Base-by-base conservation (phyloP, 768 basidiomycete species). In the Mycena chlorophos region DNA sequence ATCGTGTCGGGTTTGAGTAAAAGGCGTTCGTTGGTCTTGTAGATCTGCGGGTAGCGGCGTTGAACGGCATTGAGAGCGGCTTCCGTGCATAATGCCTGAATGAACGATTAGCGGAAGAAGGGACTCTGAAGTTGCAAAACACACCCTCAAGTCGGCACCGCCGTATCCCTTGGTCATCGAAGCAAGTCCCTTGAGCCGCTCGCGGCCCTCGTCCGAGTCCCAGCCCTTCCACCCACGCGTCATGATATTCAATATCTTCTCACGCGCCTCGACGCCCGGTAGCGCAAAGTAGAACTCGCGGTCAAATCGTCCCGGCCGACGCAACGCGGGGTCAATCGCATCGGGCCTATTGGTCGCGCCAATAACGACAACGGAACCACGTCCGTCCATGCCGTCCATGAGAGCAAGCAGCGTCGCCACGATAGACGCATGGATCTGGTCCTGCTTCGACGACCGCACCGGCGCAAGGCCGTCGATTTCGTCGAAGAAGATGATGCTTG, bases 341-440 rank as follows among this genome's bases (percentile, higher is more conserved):
- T 99, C 97, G 0, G 96, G 96, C 57, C 97, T 72, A 69, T 99
- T 99, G 3, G 97, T 99, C 2, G 97, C 97, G 26, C 97, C 97
- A 63, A 98, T 98, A 27, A 99, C 93, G 25, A 98, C 83, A 17
- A 99, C 96, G 70, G 98, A 94, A 1, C 94, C 95, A 50, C 97
- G 84, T 1, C 95, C 95, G 60, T 99, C 97, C 96, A 98, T 98
- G 40, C 96, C 97, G 69, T 98, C 97, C 97, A 98, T 98, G 40
- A 98, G 79, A 2, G 97, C 96, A 2, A 99, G 78, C 8, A 98
- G 79, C 0, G 97, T 98, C 49, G 91, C 93, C 5, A 99, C 97
- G 61, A 99, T 94, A 26, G 91, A 94, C 1, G 97, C 97, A 68
- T 98, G 97, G 52, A 98, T 98, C 71, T 99, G 96, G 68, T 98